Conservation (phyloP, 768 basidiomycete species). For the Podaxis sp. region DNA sequence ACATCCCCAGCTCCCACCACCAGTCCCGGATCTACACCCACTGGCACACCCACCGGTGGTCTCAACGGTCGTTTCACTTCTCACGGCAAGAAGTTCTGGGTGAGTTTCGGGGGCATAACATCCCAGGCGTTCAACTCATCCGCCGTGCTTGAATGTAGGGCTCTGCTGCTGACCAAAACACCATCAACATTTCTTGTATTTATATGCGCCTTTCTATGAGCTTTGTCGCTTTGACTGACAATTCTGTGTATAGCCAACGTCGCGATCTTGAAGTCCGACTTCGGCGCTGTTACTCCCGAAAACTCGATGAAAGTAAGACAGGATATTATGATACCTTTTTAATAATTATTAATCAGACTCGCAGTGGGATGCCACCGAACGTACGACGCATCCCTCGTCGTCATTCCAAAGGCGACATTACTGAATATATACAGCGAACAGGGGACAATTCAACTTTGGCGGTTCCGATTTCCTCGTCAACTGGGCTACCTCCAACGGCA, state of each 20-base stretch:
- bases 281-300: constrained; percentile 39
- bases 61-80: constrained; percentile 25
- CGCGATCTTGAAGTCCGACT: constrained; percentile 31
- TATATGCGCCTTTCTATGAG: neutral
- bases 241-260: constrained; percentile 22
- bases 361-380: constrained; percentile 38
- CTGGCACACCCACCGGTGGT: constrained; percentile 16
- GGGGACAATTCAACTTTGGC: constrained; percentile 31
- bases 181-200: constrained; percentile 26
- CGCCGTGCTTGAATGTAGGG: constrained; percentile 19
- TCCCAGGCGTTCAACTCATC: neutral
- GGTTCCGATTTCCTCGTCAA: constrained; percentile 35
- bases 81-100: constrained; percentile 32
- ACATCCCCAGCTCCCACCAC: neutral
- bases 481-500: constrained; percentile 38
- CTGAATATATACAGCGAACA: constrained; percentile 17
- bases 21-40: constrained; percentile 7
- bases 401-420: neutral
- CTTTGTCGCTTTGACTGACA: neutral
- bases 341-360: neutral
- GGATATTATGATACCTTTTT: neutral
- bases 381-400: constrained; percentile 13
- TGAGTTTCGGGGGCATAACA: neutral
- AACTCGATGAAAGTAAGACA: constrained; percentile 37
- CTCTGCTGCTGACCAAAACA: constrained; percentile 26